Conservation (phyloP, 208 protist genomes). For the Entamoeba moshkovskii region DNA sequence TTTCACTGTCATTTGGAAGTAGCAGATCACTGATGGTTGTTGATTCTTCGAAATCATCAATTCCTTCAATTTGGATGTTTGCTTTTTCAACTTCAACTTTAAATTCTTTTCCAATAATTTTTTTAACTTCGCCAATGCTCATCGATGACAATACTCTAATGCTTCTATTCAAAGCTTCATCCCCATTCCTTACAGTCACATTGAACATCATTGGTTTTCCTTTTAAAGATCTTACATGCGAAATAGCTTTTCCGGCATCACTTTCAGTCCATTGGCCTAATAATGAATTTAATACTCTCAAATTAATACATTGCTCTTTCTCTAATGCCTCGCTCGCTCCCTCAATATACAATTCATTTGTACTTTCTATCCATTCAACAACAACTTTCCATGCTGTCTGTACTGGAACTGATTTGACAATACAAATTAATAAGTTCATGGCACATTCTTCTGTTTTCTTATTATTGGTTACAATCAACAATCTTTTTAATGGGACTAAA, state of each 20-base stretch:
- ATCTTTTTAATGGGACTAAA: neutral
- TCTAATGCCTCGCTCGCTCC: neutral
- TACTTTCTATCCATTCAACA: neutral
- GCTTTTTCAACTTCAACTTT: neutral
- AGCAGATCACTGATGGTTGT: neutral
- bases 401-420: neutral
- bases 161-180: neutral
- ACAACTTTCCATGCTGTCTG: neutral
- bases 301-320: neutral
- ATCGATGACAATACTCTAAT: neutral
- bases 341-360: neutral
- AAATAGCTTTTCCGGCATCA: neutral
- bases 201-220: neutral
- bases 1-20: neutral
- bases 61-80: neutral
- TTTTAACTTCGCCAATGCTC: neutral
- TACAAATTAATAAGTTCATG: neutral
- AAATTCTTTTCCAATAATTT: neutral
- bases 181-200: neutral
- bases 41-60: neutral
- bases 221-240: neutral
- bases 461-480: neutral
- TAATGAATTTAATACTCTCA: neutral
- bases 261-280: neutral
- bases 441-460: neutral